These are phyloP conservation scores for Epichloe bromicola DNA, from an alignment of 2,329 filamentous ascomycete genomes.

Conservation along the genomic window DNA sequence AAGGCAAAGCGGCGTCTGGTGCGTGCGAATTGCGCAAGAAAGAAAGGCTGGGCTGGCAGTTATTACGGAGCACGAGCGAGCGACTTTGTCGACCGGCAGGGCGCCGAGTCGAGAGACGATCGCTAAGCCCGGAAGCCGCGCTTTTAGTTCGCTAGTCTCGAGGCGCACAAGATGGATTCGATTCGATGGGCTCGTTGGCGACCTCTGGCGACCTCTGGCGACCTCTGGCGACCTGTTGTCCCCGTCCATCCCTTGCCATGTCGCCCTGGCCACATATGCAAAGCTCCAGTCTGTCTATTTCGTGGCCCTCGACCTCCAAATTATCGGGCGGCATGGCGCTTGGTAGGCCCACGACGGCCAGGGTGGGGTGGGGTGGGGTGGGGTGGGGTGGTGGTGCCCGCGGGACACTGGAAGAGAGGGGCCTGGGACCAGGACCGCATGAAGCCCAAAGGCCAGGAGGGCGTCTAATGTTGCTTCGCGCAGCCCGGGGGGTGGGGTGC, in stretches of 20 bases:
- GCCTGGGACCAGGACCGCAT: too few relatives aligned
- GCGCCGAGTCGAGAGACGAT: slow-evolving; percentile 8
- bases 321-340: slow-evolving; percentile 9
- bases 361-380: background rate
- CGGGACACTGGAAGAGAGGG: background rate
- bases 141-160: slow-evolving; percentile 7
- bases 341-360: slow-evolving; percentile 1
- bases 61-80: background rate
- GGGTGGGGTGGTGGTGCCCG: background rate
- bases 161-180: slow-evolving; percentile 3
- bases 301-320: background rate
- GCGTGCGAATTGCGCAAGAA: background rate
- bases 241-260: background rate
- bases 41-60: background rate
- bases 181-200: background rate
- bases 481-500: too few relatives aligned
- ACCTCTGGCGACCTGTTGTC: background rate
- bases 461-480: too few relatives aligned
- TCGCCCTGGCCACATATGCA: background rate
- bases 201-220: background rate
- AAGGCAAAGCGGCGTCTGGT: background rate
- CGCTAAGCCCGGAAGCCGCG: slow-evolving; percentile 10
- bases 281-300: background rate
- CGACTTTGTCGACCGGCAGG: slow-evolving; percentile 1
- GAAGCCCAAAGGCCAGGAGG: too few relatives aligned